Evolutionary conservation across 345 rosid species (phyloP).

Genomic region (Hevea brasiliensis): DNA sequence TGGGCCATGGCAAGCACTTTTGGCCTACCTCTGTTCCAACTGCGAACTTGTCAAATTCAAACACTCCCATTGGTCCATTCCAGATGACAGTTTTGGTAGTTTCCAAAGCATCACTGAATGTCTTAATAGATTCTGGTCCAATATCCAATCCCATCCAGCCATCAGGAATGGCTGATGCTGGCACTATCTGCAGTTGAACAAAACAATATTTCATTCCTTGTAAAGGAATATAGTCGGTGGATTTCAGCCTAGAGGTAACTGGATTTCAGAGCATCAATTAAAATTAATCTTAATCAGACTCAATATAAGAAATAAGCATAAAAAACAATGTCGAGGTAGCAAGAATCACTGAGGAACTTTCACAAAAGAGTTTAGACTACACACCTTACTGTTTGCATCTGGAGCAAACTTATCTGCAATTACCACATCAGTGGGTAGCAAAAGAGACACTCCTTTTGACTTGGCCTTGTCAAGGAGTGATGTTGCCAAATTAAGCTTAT

Average conservation of each 20-base stretch:
- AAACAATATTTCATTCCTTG: slow-evolving; percentile 1
- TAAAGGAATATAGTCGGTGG: background rate
- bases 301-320: background rate
- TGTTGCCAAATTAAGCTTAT: slow-evolving; percentile 82
- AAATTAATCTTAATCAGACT: no score
- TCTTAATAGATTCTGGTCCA: slow-evolving; percentile 50
- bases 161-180: slow-evolving; percentile 78
- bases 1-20: background rate
- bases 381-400: slow-evolving; percentile 87
- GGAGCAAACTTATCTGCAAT: slow-evolving; percentile 90
- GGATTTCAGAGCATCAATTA: background rate
- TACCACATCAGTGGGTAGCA: slow-evolving; percentile 82
- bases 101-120: slow-evolving; percentile 71
- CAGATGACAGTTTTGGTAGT: slow-evolving; percentile 89
- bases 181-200: slow-evolving; percentile 56
- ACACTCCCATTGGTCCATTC: slow-evolving; percentile 99
- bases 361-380: slow-evolving; percentile 16
- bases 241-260: no score
- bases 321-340: background rate
- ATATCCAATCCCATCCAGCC: slow-evolving; percentile 95
- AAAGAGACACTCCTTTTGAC: slow-evolving; percentile 76
- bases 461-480: slow-evolving; percentile 86
- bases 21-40: slow-evolving; percentile 57
- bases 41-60: slow-evolving; percentile 85
- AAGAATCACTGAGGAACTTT: background rate